These are phyloP conservation scores for Vicia faba DNA, from an alignment of 306 rosid species.

Conservation along the genomic window DNA sequence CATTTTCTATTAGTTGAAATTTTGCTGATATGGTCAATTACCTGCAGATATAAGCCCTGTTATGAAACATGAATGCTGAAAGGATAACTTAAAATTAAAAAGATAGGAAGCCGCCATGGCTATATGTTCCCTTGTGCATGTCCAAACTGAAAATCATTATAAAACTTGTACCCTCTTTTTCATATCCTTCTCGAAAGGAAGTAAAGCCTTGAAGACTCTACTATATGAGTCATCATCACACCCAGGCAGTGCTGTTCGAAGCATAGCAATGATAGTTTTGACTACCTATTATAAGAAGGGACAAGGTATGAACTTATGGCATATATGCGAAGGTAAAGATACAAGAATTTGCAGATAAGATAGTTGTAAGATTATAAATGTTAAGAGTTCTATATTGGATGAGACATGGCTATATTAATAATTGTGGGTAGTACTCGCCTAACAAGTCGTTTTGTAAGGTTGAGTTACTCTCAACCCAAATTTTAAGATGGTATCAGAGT, in stretches of 20 bases:
- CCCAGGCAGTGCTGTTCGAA: slow-evolving; percentile 67
- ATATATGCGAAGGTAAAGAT: slow-evolving; percentile 23
- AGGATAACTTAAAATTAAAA: slow-evolving; percentile 32
- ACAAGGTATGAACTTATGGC: slow-evolving; percentile 30
- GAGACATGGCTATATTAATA: too few species aligned
- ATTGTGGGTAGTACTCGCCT: too few species aligned
- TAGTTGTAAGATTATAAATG: slow-evolving; percentile 6
- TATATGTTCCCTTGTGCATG: slow-evolving; percentile 15
- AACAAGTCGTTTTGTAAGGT: too few species aligned
- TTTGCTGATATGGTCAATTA: slow-evolving; percentile 80
- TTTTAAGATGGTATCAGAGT: too few species aligned
- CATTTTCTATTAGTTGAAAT: slow-evolving; percentile 74
- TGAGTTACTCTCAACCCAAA: too few species aligned
- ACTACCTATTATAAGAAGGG: slow-evolving; percentile 64
- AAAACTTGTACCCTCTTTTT: slow-evolving; percentile 67
- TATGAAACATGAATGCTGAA: slow-evolving; percentile 13
- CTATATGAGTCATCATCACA: slow-evolving; percentile 77
- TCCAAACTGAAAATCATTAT: slow-evolving; percentile 33
- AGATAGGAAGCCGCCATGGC: slow-evolving; percentile 27
- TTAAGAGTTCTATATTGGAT: too few species aligned
- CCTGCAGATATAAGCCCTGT: slow-evolving; percentile 52
- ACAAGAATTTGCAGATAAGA: slow-evolving; percentile 11
- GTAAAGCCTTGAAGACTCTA: slow-evolving; percentile 82
- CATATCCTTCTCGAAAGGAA: slow-evolving; percentile 81
- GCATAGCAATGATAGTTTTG: slow-evolving; percentile 78